Percentiles rank a stretch among this genome's conserved stretches.
Conservation (phyloP, 73 alveolate species). For the Paramecium sexaurelia region DNA sequence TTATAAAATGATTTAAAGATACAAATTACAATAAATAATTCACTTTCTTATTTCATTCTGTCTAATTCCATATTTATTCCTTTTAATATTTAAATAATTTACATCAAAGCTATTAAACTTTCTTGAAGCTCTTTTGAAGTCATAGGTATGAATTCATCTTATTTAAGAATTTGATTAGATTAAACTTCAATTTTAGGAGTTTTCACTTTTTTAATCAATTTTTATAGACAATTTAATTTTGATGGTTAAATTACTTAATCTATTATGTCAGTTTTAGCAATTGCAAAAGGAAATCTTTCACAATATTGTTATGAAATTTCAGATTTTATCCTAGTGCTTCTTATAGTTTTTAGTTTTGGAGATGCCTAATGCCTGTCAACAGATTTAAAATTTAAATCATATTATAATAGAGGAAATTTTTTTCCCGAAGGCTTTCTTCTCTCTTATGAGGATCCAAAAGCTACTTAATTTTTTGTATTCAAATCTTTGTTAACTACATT, state of each 20-base stretch:
- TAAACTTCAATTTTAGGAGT: not conserved
- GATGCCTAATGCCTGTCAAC: slow-evolving; percentile 19
- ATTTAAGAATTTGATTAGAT: not conserved
- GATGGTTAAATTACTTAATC: not conserved
- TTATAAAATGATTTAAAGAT: not conserved
- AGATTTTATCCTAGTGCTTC: not conserved
- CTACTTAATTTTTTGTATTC: not conserved
- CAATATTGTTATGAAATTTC: not conserved
- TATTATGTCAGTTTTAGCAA: not conserved
- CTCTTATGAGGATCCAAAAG: slow-evolving; percentile 15
- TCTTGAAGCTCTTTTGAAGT: not conserved
- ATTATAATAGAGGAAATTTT: not conserved
- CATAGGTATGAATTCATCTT: not conserved
- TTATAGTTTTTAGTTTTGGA: not conserved
- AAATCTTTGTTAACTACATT: not conserved
- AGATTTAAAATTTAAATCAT: not conserved
- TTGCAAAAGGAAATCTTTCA: not conserved
- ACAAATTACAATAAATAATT: not conserved
- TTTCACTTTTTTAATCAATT: not conserved
- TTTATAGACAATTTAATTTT: not conserved
- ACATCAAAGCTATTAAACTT: not conserved
- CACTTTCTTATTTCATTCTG: not conserved
- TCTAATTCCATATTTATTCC: not conserved
- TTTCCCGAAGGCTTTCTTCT: not conserved
- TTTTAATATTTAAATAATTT: not conserved